Conservation (phyloP, 352 stramenopile genomes). For the Globisporangium polare region DNA sequence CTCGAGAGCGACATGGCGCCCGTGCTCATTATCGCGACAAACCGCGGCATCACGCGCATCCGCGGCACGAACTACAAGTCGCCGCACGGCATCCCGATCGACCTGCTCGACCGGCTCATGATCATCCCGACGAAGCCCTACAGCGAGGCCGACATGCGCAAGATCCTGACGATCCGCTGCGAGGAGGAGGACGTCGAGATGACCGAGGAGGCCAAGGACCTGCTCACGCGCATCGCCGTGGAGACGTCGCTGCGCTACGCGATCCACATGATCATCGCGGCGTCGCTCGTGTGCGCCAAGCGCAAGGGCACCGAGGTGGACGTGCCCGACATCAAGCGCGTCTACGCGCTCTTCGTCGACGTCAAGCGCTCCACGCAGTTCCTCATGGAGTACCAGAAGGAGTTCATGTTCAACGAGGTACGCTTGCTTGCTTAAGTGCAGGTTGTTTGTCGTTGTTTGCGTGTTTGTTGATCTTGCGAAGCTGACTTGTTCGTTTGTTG, state of each 20-base stretch:
- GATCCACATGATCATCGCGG: constrained; percentile 99
- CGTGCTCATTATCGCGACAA: constrained; percentile 99
- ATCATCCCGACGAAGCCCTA: constrained; percentile 98
- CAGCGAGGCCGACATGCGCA: constrained; percentile 93
- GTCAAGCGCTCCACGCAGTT: constrained; percentile 98
- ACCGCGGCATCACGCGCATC: constrained; percentile 98
- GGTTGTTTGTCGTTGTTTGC: neutral
- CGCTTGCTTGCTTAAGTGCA: too few relatives aligned
- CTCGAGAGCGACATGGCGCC: constrained; percentile 97
- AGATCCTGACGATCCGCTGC: constrained; percentile 96
- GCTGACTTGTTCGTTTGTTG: constrained; percentile 4
- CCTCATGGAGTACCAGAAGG: constrained; percentile 98
- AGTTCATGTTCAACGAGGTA: constrained; percentile 99
- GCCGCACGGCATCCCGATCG: constrained; percentile 98
- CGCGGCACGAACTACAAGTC: constrained; percentile 98
- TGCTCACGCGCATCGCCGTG: constrained; percentile 97
- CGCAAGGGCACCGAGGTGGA: constrained; percentile 90
- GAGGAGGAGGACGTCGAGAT: constrained; percentile 99
- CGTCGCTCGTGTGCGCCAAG: constrained; percentile 94
- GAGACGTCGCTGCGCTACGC: constrained; percentile 98
- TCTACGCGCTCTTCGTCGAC: constrained; percentile 98
- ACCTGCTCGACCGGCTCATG: constrained; percentile 98
- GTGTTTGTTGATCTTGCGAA: neutral
- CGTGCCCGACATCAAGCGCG: constrained; percentile 90
- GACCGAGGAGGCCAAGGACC: constrained; percentile 94